Base-by-base conservation (phyloP, 805 yeast species). In the Yarrowia yakushimensis region DNA sequence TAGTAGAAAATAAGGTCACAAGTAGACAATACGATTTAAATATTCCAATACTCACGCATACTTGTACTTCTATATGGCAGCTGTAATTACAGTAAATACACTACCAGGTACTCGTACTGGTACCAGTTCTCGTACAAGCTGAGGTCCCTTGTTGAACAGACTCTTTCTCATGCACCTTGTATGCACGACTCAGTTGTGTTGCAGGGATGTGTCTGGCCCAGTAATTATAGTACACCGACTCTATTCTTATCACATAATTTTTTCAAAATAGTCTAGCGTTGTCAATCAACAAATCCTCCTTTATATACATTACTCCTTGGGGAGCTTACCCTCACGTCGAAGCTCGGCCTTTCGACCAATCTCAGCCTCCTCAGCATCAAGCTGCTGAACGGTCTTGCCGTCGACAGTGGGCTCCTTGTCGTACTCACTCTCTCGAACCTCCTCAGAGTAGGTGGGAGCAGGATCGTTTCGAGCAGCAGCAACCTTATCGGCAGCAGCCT, bases 241-340 rank as follows among this genome's bases (percentile, higher is more conserved):
- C 13, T 34, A 10, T 22, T 39, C 27, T 22, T 17, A 42, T 27
- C 36, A 18, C 36, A 42, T 25, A 8, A 30, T 45, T 45, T 45
- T 18, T 45, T 45, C 27, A 45, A 45, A 45, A 41, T 15, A 23
- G 17, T 45, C 52, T 28, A 15, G 36, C 52, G 3, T 18, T 31
- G 37, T 30, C 37, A 46, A 28, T 46, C 41, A 33, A 23, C 30
- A 25, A n/a, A 36, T 23, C 31, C 22, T 20, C 59, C 43, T 22
- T 12, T 52, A 52, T 52, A 52, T 52, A 52, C 59, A 52, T 52
- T 34, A 52, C 59, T 52, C 59, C 59, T 34, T 52, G 31, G 42
- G 43, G 13, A 34, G 22, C 59, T 52, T 52, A 11, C 55, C 55
- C 55, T 48, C 55, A 11, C 20, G 20, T 20, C 55, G 55, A 30